A percentile compares a stretch with the other conserved stretches of the same genome.
These are phyloP conservation scores for Viridothelium virens DNA, from an alignment of 495 filamentous ascomycete genomes.

Conservation along the genomic window DNA sequence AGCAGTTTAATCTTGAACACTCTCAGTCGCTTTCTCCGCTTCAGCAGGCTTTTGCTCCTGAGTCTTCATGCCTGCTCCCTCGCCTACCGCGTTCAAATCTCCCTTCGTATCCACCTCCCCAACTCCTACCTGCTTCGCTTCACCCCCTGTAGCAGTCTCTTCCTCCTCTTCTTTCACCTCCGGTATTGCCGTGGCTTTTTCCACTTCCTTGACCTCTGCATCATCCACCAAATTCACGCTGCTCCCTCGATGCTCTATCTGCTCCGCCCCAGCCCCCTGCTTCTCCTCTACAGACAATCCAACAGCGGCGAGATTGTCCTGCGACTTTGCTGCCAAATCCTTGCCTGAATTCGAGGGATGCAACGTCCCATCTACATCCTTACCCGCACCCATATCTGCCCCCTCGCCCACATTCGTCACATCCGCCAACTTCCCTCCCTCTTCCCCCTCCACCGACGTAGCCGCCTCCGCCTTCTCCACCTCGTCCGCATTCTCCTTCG, in stretches of 20 bases:
- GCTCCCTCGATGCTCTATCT: slow-evolving; percentile 21
- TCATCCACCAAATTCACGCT: slow-evolving; percentile 19
- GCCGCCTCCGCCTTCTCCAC: background rate
- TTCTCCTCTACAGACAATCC: background rate
- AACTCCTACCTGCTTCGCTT: slow-evolving; percentile 28
- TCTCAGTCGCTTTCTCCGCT: slow-evolving; percentile 25
- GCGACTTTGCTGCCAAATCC: slow-evolving; percentile 18
- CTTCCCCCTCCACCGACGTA: background rate
- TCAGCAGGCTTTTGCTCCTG: slow-evolving; percentile 30
- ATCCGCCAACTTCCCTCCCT: no score
- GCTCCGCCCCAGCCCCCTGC: background rate
- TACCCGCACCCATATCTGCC: background rate
- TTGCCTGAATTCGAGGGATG: background rate
- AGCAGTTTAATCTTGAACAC: slow-evolving; percentile 27
- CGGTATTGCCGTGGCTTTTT: slow-evolving; percentile 20
- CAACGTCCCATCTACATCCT: slow-evolving; percentile 6
- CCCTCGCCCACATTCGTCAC: background rate
- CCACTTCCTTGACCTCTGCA: slow-evolving; percentile 28
- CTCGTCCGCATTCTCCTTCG: slow-evolving; percentile 17
- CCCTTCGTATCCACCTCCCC: slow-evolving; percentile 9
- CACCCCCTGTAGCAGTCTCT: slow-evolving; percentile 23
- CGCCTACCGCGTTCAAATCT: slow-evolving; percentile 16
- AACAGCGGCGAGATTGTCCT: background rate
- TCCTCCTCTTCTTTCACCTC: slow-evolving; percentile 24
- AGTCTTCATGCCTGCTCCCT: slow-evolving; percentile 19